Base-by-base conservation (phyloP, 2,329 filamentous ascomycete species). In the Lojkania enalia region DNA sequence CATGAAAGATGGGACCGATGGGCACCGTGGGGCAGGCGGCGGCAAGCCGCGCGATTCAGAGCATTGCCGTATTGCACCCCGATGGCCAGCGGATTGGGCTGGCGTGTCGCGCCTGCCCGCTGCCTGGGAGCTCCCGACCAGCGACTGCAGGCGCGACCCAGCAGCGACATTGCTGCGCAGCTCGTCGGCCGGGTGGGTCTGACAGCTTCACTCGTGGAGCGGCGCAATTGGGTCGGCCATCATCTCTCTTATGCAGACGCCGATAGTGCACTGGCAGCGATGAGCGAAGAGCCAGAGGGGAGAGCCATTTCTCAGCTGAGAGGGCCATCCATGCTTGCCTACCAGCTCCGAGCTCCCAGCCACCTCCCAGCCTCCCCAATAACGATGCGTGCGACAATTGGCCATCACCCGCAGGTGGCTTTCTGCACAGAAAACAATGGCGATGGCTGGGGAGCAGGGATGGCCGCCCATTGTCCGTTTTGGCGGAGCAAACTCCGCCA, bases 241-340 rank as follows among this genome's bases (percentile, higher is more conserved):
- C 5, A 31, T 11, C 14, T 40, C 33, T 50, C 41, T 42, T 52
- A 60, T 66, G 58, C 57, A 57, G 39, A 42, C 44, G 42, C 39
- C 54, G 50, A 55, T 61, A 58, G 60, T 60, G 57, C 55, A 39
- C n/a, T 44, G 35, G 41, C 39, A 35, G 42, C 50, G 35, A 41
- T 41, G 23, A 31, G 23, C 23, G 23, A n/a, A n/a, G 7, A 27
- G 23, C 23, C 7, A 42, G 30, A 19, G 36, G 2, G 38, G 18
- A 53, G 49, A 49, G 49, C 45, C 58, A 54, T 58, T 59, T 49
- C 49, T 63, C 64, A 67, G 63, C 64, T 67, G 53, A 60, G 44
- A 27, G 9, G 7, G 30, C 27, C 40, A 50, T 57, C 53, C 51
- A 53, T 54, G 55, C 47, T 35, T 27, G 50, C 40, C 37, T 46